Evolutionary conservation across 163 green algal genomes (phyloP).

Genomic region (Prototheca cutis): DNA sequence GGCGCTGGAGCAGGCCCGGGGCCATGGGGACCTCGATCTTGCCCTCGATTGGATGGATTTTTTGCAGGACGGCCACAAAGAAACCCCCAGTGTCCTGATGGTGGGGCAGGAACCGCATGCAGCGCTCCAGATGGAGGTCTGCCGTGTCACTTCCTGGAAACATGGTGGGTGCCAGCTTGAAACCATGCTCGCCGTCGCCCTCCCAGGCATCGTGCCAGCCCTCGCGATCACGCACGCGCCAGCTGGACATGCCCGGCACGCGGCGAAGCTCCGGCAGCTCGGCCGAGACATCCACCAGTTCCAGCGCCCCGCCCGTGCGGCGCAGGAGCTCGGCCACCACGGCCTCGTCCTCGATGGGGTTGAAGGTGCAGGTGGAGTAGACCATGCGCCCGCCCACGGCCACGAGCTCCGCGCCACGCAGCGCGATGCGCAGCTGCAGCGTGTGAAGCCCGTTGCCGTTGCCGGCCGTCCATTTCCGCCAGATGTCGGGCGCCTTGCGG

Average conservation of each 20-base stretch:
- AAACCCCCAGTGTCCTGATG: slow-evolving; percentile 93
- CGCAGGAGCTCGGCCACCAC: slow-evolving; percentile 87
- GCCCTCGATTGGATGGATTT: slow-evolving; percentile 32
- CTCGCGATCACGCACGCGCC: slow-evolving; percentile 58
- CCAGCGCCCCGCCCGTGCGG: slow-evolving; percentile 48
- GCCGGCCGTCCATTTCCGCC: slow-evolving; percentile 67
- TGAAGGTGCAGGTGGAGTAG: slow-evolving; percentile 98
- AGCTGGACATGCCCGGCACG: slow-evolving; percentile 59
- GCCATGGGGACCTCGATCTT: not conserved
- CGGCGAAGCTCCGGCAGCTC: slow-evolving; percentile 68
- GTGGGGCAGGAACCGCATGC: slow-evolving; percentile 95
- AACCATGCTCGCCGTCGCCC: slow-evolving; percentile 26
- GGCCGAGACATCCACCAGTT: slow-evolving; percentile 73
- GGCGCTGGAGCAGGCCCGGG: not conserved
- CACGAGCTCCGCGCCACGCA: slow-evolving; percentile 57
- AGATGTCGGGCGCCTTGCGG: slow-evolving; percentile 93
- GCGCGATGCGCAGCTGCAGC: slow-evolving; percentile 83
- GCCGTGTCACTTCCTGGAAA: slow-evolving; percentile 40
- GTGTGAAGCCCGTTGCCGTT: slow-evolving; percentile 75
- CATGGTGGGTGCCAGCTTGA: slow-evolving; percentile 55
- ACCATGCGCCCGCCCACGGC: slow-evolving; percentile 86
- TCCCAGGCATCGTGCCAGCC: slow-evolving; percentile 61
- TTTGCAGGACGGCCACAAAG: slow-evolving; percentile 91
- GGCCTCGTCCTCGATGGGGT: slow-evolving; percentile 96
- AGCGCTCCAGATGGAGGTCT: slow-evolving; percentile 68